A percentile compares a stretch with the other conserved stretches of the same genome.
Evolutionary conservation across 805 yeast species (phyloP).

Genomic region (Saturnispora hagleri): DNA sequence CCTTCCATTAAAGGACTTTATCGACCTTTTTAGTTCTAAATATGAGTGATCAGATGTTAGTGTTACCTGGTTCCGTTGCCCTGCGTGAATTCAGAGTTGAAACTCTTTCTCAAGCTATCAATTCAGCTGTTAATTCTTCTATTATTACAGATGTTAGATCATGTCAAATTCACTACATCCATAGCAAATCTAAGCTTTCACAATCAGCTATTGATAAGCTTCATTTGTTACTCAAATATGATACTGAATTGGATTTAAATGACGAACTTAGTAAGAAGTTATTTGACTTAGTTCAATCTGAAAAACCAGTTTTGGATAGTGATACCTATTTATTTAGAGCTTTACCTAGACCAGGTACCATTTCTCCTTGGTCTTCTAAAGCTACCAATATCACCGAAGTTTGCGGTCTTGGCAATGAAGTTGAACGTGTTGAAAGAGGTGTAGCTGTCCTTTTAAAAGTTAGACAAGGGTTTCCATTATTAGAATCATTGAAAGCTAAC

Average conservation of each 20-base stretch:
- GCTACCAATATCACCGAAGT: slow-evolving; percentile 91
- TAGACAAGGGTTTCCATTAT: slow-evolving; percentile 60
- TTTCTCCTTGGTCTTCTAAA: slow-evolving; percentile 98
- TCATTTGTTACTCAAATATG: slow-evolving; percentile 63
- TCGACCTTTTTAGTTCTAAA: background rate
- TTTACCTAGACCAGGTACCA: slow-evolving; percentile 90
- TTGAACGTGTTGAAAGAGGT: slow-evolving; percentile 90
- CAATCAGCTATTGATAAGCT: slow-evolving; percentile 39
- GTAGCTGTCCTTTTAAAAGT: slow-evolving; percentile 62
- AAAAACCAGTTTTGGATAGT: slow-evolving; percentile 23
- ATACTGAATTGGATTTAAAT: slow-evolving; percentile 46
- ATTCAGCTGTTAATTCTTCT: slow-evolving; percentile 56
- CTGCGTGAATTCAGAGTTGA: slow-evolving; percentile 79
- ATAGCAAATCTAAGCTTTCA: slow-evolving; percentile 37
- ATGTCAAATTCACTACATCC: slow-evolving; percentile 73
- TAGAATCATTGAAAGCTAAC: slow-evolving; percentile 43
- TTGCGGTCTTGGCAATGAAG: slow-evolving; percentile 64
- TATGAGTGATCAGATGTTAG: slow-evolving; percentile 28
- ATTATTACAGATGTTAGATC: slow-evolving; percentile 65
- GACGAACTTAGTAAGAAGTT: slow-evolving; percentile 28
- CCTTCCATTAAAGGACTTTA: background rate
- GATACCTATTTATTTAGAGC: slow-evolving; percentile 59
- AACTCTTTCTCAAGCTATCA: slow-evolving; percentile 62
- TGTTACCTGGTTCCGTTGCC: slow-evolving; percentile 84
- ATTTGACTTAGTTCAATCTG: slow-evolving; percentile 18